Evolutionary conservation across 2,329 filamentous ascomycete genomes (phyloP).

Genomic region (Arthrobotrys sphaeroides): DNA sequence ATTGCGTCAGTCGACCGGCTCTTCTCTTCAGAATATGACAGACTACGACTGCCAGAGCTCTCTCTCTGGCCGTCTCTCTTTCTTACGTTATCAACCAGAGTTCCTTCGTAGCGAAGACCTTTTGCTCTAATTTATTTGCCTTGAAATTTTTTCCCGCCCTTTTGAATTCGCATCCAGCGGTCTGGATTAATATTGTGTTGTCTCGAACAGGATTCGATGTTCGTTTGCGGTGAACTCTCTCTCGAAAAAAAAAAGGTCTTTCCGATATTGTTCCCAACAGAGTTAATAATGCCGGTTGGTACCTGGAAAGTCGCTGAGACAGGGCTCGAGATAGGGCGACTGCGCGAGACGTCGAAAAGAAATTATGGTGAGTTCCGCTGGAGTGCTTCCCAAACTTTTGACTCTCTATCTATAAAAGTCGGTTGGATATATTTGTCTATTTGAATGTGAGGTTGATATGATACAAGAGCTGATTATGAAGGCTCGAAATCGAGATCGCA

Average conservation of each 20-base stretch:
- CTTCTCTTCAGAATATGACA: neutral
- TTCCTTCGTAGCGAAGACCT: conserved; percentile 22
- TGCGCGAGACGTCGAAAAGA: neutral
- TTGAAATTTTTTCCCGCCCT: neutral
- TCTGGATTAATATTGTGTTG: conserved; percentile 26
- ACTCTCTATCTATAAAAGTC: neutral
- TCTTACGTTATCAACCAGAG: conserved; percentile 11
- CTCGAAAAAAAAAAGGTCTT: conserved; percentile 30
- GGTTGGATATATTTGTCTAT: no score
- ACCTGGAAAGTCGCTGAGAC: conserved; percentile 28
- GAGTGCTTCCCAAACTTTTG: neutral
- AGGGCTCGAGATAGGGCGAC: conserved; percentile 26
- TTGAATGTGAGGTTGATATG: neutral
- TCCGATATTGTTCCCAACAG: conserved; percentile 52
- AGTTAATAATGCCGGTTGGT: conserved; percentile 23
- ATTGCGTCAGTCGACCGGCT: conserved; percentile 12
- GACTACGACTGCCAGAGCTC: conserved; percentile 4
- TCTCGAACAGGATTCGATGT: conserved; percentile 28
- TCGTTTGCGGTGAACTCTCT: conserved; percentile 23
- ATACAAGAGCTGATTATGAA: neutral
- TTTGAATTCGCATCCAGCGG: neutral
- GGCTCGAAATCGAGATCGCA: conserved; percentile 6
- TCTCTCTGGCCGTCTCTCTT: neutral
- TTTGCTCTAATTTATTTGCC: conserved; percentile 26
- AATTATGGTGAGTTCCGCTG: conserved; percentile 46